Base-by-base conservation (phyloP, 441 rosid genomes). In the Mallotus repandus region DNA sequence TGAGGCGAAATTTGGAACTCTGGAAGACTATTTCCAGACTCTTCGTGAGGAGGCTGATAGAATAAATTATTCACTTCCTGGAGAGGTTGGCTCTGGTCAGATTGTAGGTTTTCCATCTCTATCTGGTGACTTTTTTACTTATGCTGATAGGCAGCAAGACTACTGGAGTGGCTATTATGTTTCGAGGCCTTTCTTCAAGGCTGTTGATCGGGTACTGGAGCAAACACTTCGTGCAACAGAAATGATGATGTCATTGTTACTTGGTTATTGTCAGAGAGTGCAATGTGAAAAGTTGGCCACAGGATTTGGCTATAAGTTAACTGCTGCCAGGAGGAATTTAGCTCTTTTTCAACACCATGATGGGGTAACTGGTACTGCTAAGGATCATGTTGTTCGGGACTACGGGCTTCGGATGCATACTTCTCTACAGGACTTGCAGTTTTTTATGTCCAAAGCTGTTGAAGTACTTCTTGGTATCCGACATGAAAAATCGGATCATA, bases 311-410 rank as follows among this genome's bases (percentile, higher is more conserved):
- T 86, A 87, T 78, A 96, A 96, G 89, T 79, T 93, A 84, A 90
- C 92, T 22, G 99, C 97, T 75, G 98, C 99, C 2, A 87, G 98
- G 87, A 87, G 99, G 82, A 96, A 90, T 76, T 86, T 93, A 76
- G 98, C 99, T 80, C 98, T 96, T 69, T 96, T 96, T 84, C 99
- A 96, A 85, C 99, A 96, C 84, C 99, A 96, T 76, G 99, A 96
- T 77, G 99, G 99, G 58, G 93, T 96, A 61, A 93, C 99, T 4
- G 99, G 99, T 58, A 96, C 98, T 29, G 98, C 98, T 16, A 92
- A 85, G 82, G 93, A 96, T 86, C 97, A 93, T 58, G 99, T 96
- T 84, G 97, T 96, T 79, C 83, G 68, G 74, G 98, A 96, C 75
- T 96, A 96, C 16, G 99, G 99, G 70, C 83, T 68, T 54, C 88